These are phyloP conservation scores for Viola odorata DNA, from an alignment of 345 rosid genomes.

Conservation along the genomic window DNA sequence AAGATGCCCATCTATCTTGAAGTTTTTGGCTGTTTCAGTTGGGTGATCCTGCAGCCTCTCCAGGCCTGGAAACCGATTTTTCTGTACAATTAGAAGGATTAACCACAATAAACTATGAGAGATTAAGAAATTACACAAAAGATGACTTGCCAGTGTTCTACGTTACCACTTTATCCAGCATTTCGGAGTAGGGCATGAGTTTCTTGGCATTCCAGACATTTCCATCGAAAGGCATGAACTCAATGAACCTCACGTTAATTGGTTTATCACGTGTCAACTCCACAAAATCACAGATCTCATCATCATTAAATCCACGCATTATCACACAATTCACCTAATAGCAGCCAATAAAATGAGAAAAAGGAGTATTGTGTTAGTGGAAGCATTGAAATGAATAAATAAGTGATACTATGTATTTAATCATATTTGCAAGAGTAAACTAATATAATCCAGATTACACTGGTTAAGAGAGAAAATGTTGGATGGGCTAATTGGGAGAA, in stretches of 20 bases:
- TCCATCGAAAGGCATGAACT: constrained; percentile 99
- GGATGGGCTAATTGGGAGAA: background rate
- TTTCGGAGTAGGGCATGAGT: constrained; percentile 67
- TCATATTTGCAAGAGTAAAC: no score
- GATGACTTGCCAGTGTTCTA: constrained; percentile 37
- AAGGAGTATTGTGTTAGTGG: background rate
- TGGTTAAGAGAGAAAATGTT: background rate
- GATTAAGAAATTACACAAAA: constrained; percentile 5
- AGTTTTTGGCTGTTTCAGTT: constrained; percentile 88
- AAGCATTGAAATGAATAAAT: background rate
- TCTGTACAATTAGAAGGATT: constrained; percentile 32
- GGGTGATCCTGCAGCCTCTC: constrained; percentile 74
- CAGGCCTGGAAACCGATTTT: constrained; percentile 39
- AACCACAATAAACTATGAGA: constrained; percentile 4
- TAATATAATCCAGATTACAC: background rate
- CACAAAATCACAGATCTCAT: constrained; percentile 91
- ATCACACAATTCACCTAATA: constrained; percentile 85
- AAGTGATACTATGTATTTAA: background rate
- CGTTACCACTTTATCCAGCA: constrained; percentile 96
- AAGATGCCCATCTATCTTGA: constrained; percentile 65
- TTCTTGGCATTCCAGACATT: constrained; percentile 95
- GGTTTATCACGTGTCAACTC: constrained; percentile 74
- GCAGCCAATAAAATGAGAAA: background rate
- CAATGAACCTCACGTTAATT: constrained; percentile 85
- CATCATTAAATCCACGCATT: constrained; percentile 93